A percentile compares a stretch with the other conserved stretches of the same genome.
Conservation (phyloP, 2,329 filamentous ascomycete species). For the Colletotrichum chlorophyti region DNA sequence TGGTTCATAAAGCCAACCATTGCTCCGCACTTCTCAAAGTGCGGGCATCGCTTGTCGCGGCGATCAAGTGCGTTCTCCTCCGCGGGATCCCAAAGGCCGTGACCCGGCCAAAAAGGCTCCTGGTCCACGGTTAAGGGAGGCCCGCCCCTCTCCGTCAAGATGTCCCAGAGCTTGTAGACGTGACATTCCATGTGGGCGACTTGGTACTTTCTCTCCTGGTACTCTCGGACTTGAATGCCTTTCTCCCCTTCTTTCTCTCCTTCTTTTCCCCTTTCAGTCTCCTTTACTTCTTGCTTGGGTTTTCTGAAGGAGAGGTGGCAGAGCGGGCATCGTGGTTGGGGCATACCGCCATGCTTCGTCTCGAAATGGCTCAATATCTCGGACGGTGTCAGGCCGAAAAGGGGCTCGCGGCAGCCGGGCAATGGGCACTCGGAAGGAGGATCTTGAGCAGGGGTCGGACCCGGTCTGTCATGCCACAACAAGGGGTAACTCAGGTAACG, state of each 20-base stretch:
- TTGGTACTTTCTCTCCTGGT: conserved; percentile 7
- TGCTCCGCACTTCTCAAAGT: conserved; percentile 28
- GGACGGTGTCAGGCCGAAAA: conserved; percentile 23
- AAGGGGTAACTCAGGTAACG: conserved; percentile 12
- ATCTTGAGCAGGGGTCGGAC: conserved; percentile 7
- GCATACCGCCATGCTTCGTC: conserved; percentile 15
- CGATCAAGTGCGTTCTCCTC: conserved; percentile 20
- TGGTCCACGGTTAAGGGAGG: neutral
- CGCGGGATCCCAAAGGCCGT: conserved; percentile 25
- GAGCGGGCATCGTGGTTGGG: conserved; percentile 19
- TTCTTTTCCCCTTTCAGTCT: too few relatives aligned
- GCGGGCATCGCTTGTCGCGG: conserved; percentile 29
- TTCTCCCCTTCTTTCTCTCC: neutral
- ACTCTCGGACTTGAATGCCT: neutral
- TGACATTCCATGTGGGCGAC: conserved; percentile 31
- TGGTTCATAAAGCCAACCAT: conserved; percentile 30
- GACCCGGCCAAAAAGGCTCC: conserved; percentile 21
- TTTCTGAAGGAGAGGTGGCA: conserved; percentile 24
- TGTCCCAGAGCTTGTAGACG: conserved; percentile 28
- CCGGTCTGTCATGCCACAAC: conserved; percentile 24
- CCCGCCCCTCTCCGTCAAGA: neutral
- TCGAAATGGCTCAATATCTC: conserved; percentile 28
- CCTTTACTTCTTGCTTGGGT: too few relatives aligned
- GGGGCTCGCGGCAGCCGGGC: conserved; percentile 15
- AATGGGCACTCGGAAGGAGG: conserved; percentile 22